Evolutionary conservation across 148 eudicot genomes (phyloP).

Genomic region (Fallopia convolvulus): DNA sequence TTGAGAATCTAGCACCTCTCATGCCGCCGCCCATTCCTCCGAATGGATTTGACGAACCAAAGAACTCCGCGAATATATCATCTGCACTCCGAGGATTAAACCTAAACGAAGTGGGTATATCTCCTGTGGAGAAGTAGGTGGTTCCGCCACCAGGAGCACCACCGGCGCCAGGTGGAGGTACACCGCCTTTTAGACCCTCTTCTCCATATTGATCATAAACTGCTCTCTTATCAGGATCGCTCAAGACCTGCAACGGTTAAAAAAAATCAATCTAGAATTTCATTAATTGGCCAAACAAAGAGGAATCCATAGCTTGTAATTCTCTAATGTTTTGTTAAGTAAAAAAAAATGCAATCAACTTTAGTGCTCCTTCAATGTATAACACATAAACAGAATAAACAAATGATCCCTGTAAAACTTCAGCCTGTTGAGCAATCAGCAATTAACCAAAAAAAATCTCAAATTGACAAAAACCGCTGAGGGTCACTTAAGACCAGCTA

Average conservation of each 20-base stretch:
- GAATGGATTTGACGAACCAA: constrained; percentile 35
- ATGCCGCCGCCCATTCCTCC: constrained; percentile 17
- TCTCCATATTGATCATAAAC: constrained; percentile 51
- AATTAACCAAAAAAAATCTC: too few relatives aligned
- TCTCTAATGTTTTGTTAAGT: neutral
- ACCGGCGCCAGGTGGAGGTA: constrained; percentile 36
- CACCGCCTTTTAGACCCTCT: constrained; percentile 39
- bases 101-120: constrained; percentile 10
- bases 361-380: too few relatives aligned
- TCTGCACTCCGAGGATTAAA: constrained; percentile 38
- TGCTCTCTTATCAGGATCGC: constrained; percentile 51
- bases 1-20: constrained; percentile 2
- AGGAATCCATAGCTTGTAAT: neutral
- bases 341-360: neutral
- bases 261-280: neutral
- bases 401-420: neutral
- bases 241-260: constrained; percentile 27
- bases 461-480: constrained; percentile 17
- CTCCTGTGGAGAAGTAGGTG: constrained; percentile 12
- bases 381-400: too few relatives aligned
- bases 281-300: neutral
- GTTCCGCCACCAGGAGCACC: constrained; percentile 12
- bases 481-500: constrained; percentile 44
- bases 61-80: constrained; percentile 42
- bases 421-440: neutral